A percentile compares a stretch with the other conserved stretches of the same genome.
Conservation (phyloP, 2,329 filamentous ascomycete species). For the Scolecobasidium constrictum region DNA sequence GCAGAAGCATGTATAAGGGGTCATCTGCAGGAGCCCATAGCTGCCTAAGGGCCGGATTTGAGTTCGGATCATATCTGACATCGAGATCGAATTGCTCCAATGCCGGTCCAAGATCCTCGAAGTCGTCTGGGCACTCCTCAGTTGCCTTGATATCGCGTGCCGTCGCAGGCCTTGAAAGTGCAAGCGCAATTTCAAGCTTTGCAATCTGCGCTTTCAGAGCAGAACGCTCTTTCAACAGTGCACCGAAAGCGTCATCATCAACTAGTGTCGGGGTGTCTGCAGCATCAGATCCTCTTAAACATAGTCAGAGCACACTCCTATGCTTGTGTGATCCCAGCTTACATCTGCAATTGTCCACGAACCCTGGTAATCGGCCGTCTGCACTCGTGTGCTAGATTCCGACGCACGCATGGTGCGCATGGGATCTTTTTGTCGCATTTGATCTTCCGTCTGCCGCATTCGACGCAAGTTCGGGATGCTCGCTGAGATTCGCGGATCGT, state of each 20-base stretch:
- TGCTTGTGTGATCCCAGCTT: neutral
- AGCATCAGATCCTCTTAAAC: neutral
- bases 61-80: conserved; percentile 6
- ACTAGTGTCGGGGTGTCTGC: neutral
- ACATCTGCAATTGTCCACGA: conserved; percentile 9
- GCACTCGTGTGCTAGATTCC: conserved; percentile 11
- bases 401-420: neutral
- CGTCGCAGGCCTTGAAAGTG: conserved; percentile 7
- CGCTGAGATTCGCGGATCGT: neutral
- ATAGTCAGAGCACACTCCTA: neutral
- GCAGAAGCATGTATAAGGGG: conserved; percentile 9
- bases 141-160: neutral
- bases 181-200: conserved; percentile 8
- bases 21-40: conserved; percentile 9
- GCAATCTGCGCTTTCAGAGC: conserved; percentile 9
- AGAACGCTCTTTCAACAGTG: conserved; percentile 10
- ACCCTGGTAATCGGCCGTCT: conserved; percentile 11
- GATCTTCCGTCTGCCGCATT: neutral
- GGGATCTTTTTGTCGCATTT: neutral
- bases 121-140: neutral
- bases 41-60: conserved; percentile 4
- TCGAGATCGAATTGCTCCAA: conserved; percentile 10
- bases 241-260: conserved; percentile 6
- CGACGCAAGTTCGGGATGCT: neutral
- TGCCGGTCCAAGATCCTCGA: conserved; percentile 9